Evolutionary conservation across 1,139 yeast genomes (phyloP).

Genomic region (Yamadazyma mexicana): DNA sequence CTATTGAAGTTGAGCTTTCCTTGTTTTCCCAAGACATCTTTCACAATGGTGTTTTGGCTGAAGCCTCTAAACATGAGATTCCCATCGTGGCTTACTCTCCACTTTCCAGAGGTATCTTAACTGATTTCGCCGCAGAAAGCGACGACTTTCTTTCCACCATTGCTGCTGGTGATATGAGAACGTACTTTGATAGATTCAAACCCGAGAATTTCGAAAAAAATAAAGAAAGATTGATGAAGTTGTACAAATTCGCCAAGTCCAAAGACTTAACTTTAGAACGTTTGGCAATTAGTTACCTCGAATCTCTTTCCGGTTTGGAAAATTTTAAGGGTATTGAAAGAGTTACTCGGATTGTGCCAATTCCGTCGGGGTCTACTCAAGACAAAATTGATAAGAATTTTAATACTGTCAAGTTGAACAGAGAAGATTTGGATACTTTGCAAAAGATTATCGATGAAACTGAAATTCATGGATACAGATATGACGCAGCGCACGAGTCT

Average conservation of each 20-base stretch:
- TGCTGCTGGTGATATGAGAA: slow-evolving; percentile 44
- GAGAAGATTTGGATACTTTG: slow-evolving; percentile 7
- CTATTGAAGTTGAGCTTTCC: slow-evolving; percentile 76
- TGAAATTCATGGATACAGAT: slow-evolving; percentile 5
- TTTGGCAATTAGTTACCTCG: slow-evolving; percentile 73
- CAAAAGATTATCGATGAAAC: slow-evolving; percentile 6
- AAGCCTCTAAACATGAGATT: slow-evolving; percentile 40
- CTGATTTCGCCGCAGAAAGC: slow-evolving; percentile 54
- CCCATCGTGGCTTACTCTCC: slow-evolving; percentile 81
- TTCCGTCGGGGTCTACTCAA: slow-evolving; percentile 70
- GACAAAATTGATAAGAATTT: slow-evolving; percentile 62
- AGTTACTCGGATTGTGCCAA: slow-evolving; percentile 66
- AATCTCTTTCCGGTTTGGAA: slow-evolving; percentile 9
- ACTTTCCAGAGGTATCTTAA: slow-evolving; percentile 69
- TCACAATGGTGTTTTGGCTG: slow-evolving; percentile 59
- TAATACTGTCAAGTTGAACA: slow-evolving; percentile 6
- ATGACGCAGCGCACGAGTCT: slow-evolving; percentile 3
- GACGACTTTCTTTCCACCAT: slow-evolving; percentile 15
- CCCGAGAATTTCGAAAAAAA: slow-evolving; percentile 58
- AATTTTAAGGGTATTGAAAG: slow-evolving; percentile 29
- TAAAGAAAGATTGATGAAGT: slow-evolving; percentile 38
- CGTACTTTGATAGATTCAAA: slow-evolving; percentile 54
- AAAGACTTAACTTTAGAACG: slow-evolving; percentile 56
- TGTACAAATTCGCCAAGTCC: slow-evolving; percentile 45
- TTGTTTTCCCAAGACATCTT: slow-evolving; percentile 59